Conservation (phyloP, 305 asterid genomes). For the Fraxinus latifolia region DNA sequence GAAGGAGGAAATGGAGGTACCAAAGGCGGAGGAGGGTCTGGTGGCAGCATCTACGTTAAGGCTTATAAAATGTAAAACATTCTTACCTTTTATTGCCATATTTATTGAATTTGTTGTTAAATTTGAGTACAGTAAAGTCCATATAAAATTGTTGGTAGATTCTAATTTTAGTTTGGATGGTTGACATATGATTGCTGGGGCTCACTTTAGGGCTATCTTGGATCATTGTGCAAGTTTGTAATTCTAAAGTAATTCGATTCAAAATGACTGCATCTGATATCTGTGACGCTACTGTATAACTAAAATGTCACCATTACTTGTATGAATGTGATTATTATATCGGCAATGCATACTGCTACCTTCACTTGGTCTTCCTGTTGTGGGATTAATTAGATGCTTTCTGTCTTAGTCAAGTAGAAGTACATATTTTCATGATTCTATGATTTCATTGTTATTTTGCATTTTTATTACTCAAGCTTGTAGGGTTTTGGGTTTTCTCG, state of each 20-base stretch:
- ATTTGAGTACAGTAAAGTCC: not conserved
- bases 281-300: not conserved
- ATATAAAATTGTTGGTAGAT: not conserved
- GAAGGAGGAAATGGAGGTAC: conserved; percentile 89
- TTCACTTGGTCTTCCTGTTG: not conserved
- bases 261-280: not conserved
- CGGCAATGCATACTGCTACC: not conserved
- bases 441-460: not conserved
- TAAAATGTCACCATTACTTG: not conserved
- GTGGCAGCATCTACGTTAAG: conserved; percentile 85
- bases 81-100: conserved; percentile 22
- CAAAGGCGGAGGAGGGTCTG: conserved; percentile 97
- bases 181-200: not conserved
- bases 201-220: not conserved
- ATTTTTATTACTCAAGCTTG: not conserved
- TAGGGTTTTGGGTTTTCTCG: not conserved
- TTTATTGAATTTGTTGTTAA: conserved; percentile 12
- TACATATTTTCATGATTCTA: not conserved
- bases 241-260: not conserved
- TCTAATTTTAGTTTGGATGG: conserved; percentile 15
- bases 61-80: conserved; percentile 69
- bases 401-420: not conserved
- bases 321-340: not conserved
- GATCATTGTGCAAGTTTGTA: not conserved
- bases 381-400: not conserved